Percentiles rank a stretch among this genome's conserved stretches.
These are phyloP conservation scores for Spathaspora girioi DNA, from an alignment of 805 yeast species.

Conservation along the genomic window DNA sequence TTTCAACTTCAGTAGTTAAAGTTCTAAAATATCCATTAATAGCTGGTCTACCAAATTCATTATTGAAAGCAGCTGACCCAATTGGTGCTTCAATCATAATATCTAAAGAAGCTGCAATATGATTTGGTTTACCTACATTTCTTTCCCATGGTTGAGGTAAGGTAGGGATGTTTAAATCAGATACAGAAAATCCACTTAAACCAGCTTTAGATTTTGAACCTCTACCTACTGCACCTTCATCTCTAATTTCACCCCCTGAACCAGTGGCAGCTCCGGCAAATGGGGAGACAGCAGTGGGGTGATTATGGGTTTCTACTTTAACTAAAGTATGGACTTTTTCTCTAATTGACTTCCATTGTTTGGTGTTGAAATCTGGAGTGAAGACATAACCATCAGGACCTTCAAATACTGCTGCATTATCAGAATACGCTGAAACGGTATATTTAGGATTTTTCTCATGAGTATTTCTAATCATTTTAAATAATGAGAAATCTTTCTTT, in stretches of 20 bases:
- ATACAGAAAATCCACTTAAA: constrained; percentile 85
- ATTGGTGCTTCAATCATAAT: constrained; percentile 97
- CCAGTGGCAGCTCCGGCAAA: constrained; percentile 99
- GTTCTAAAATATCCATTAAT: constrained; percentile 96
- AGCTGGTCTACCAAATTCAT: constrained; percentile 98
- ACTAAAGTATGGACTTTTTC: constrained; percentile 87
- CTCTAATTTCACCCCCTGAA: constrained; percentile 99
- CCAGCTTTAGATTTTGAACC: constrained; percentile 98
- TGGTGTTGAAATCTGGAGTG: constrained; percentile 71
- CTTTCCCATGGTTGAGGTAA: constrained; percentile 94
- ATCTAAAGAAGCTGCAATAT: constrained; percentile 88
- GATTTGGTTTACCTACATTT: constrained; percentile 84
- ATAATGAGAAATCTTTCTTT: constrained; percentile 68
- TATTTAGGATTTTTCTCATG: constrained; percentile 73
- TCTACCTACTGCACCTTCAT: constrained; percentile 99
- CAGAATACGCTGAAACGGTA: constrained; percentile 93
- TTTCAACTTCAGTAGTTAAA: constrained; percentile 72
- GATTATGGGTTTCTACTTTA: constrained; percentile 98
- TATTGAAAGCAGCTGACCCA: constrained; percentile 97
- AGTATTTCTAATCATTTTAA: constrained; percentile 95
- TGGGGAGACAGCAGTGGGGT: constrained; percentile 99
- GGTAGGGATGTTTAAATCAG: constrained; percentile 84
- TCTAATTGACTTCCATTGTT: constrained; percentile 67
- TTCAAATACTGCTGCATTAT: constrained; percentile 93
- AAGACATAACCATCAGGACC: constrained; percentile 75